Evolutionary conservation across 805 yeast species (phyloP).

Genomic region (Babjeviella inositovora): DNA sequence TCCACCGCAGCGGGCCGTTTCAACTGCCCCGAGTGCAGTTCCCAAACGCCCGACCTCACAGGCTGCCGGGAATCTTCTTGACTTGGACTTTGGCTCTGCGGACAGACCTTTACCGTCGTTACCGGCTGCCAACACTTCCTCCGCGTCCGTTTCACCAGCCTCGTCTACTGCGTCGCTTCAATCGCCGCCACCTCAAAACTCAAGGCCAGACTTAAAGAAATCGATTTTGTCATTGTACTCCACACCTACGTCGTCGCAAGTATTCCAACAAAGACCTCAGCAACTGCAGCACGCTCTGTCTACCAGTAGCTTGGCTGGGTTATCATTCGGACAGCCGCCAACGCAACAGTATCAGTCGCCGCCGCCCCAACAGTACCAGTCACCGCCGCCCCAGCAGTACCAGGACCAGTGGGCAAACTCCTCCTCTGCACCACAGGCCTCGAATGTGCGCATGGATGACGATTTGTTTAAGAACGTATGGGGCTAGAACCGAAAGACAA

Average conservation of each 20-base stretch:
- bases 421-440: too few relatives aligned
- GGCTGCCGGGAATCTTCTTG: conserved; percentile 1
- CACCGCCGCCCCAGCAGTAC: conserved; percentile 4
- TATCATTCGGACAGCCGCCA: conserved; percentile 2
- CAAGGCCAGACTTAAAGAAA: conserved; percentile 79
- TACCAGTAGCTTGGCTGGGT: too few relatives aligned
- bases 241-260: conserved; percentile 25
- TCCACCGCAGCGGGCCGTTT: conserved; percentile 4
- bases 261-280: conserved; percentile 1
- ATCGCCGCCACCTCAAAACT: conserved; percentile 5
- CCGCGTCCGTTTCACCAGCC: conserved; percentile 3
- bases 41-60: conserved; percentile 1
- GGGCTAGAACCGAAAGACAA: too few relatives aligned
- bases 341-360: conserved; percentile 4
- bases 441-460: too few relatives aligned
- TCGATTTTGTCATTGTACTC: conserved; percentile 83
- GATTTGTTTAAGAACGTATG: conserved; percentile 60
- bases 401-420: conserved; percentile 4
- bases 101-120: conserved; percentile 1
- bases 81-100: not conserved
- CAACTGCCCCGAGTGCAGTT: conserved; percentile 2
- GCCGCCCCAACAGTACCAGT: conserved; percentile 3
- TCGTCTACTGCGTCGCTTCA: conserved; percentile 5
- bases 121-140: conserved; percentile 1
- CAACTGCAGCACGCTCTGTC: conserved; percentile 1